Evolutionary conservation across 352 stramenopile species (phyloP).

Genomic region (Globisporangium spinosum): DNA sequence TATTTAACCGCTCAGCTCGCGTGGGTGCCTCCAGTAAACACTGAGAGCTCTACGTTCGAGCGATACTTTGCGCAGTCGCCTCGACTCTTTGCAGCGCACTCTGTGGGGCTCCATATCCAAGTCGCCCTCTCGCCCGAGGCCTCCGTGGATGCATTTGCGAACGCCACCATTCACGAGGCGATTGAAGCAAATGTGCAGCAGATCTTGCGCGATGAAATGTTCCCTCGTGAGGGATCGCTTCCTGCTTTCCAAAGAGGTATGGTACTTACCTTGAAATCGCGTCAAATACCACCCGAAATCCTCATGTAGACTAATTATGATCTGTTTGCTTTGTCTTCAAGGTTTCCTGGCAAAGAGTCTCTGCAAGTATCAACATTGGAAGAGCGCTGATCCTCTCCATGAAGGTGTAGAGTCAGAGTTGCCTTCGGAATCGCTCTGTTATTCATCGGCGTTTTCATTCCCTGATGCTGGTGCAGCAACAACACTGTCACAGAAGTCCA

Average conservation of each 20-base stretch:
- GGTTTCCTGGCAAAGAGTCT: slow-evolving; percentile 43
- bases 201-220: slow-evolving; percentile 20
- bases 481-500: not conserved
- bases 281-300: not conserved
- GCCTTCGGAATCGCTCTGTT: slow-evolving; percentile 22
- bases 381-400: slow-evolving; percentile 6
- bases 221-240: slow-evolving; percentile 20
- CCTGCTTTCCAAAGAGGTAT: slow-evolving; percentile 20
- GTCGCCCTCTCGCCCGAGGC: slow-evolving; percentile 1
- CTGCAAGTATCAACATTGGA: slow-evolving; percentile 31
- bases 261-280: not conserved
- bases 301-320: not conserved
- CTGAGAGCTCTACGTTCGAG: slow-evolving; percentile 37
- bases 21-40: slow-evolving; percentile 25
- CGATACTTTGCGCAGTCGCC: slow-evolving; percentile 24
- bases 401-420: slow-evolving; percentile 1
- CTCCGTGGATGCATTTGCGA: slow-evolving; percentile 10
- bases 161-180: slow-evolving; percentile 19
- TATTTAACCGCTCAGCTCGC: slow-evolving; percentile 23
- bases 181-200: slow-evolving; percentile 36
- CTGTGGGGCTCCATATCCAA: slow-evolving; percentile 34
- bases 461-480: not conserved
- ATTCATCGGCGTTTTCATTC: slow-evolving; percentile 35
- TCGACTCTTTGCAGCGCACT: slow-evolving; percentile 23
- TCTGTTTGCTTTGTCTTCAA: slow-evolving; percentile 8